Conservation (phyloP, 75 land plant species). For the Cryptomeria japonica region DNA sequence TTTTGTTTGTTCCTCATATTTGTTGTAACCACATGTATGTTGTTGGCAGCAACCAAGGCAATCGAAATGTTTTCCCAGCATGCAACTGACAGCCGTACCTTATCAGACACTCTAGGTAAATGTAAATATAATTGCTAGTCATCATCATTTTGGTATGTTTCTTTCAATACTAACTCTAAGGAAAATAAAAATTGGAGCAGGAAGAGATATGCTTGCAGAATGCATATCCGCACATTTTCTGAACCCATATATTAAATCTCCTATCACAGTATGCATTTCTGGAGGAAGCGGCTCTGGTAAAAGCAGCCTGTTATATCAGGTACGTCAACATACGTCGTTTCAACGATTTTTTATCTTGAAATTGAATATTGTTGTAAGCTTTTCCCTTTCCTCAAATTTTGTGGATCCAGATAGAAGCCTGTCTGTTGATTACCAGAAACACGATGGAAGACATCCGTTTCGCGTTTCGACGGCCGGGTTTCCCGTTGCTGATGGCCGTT, state of each 20-base stretch:
- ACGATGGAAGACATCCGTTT: too few relatives aligned
- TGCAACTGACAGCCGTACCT: neutral
- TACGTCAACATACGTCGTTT: neutral
- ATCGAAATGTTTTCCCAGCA: neutral
- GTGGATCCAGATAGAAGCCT: neutral
- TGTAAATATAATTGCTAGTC: neutral
- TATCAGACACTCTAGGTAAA: neutral
- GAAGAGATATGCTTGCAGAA: neutral
- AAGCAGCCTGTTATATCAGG: neutral
- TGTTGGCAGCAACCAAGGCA: neutral
- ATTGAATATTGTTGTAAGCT: too few relatives aligned
- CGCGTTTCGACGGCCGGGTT: too few relatives aligned
- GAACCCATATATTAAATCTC: neutral
- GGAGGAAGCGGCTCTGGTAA: neutral
- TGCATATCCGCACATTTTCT: neutral
- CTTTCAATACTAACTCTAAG: neutral
- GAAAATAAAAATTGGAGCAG: neutral
- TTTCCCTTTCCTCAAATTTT: neutral
- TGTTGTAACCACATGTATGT: neutral
- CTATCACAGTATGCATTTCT: neutral
- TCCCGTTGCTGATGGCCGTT: too few relatives aligned
- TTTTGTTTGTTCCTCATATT: neutral
- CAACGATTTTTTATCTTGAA: neutral
- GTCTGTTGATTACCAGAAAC: neutral
- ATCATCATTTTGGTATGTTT: too few relatives aligned